Evolutionary conservation across 2,329 filamentous ascomycete species (phyloP).

Genomic region (Aspergillus nomiae): DNA sequence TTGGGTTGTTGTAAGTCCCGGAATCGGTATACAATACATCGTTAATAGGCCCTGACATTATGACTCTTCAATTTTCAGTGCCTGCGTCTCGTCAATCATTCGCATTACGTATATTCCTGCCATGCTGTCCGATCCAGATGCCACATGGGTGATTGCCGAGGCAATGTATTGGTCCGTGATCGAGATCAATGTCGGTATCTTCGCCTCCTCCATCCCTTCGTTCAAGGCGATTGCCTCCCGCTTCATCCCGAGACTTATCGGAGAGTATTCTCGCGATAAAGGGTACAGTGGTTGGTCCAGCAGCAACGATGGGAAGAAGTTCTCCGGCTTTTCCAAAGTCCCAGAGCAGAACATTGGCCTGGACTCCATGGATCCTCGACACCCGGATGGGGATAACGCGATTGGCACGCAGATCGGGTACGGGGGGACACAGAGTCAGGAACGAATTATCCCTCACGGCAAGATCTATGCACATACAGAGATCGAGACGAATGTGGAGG

Average conservation of each 20-base stretch:
- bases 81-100: slow-evolving; percentile 51
- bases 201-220: slow-evolving; percentile 46
- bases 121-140: slow-evolving; percentile 42
- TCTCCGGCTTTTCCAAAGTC: slow-evolving; percentile 30
- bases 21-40: too few species aligned
- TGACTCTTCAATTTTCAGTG: slow-evolving; percentile 27
- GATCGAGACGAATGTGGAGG: slow-evolving; percentile 35
- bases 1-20: slow-evolving; percentile 49
- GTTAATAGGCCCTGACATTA: background rate
- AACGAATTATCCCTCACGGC: slow-evolving; percentile 33
- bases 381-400: slow-evolving; percentile 16
- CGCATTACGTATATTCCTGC: slow-evolving; percentile 49
- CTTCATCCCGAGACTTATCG: slow-evolving; percentile 47
- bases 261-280: slow-evolving; percentile 32
- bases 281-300: slow-evolving; percentile 28
- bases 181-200: slow-evolving; percentile 46
- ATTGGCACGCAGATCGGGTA: slow-evolving; percentile 27
- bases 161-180: slow-evolving; percentile 51
- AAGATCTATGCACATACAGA: slow-evolving; percentile 35
- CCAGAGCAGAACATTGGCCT: slow-evolving; percentile 22
- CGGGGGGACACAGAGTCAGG: slow-evolving; percentile 27
- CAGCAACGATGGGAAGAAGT: slow-evolving; percentile 18
- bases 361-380: slow-evolving; percentile 14
- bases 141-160: slow-evolving; percentile 40
- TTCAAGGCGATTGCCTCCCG: slow-evolving; percentile 44